Evolutionary conservation across 176 grass and related monocot species (phyloP).

Genomic region (Triticum monococcum): DNA sequence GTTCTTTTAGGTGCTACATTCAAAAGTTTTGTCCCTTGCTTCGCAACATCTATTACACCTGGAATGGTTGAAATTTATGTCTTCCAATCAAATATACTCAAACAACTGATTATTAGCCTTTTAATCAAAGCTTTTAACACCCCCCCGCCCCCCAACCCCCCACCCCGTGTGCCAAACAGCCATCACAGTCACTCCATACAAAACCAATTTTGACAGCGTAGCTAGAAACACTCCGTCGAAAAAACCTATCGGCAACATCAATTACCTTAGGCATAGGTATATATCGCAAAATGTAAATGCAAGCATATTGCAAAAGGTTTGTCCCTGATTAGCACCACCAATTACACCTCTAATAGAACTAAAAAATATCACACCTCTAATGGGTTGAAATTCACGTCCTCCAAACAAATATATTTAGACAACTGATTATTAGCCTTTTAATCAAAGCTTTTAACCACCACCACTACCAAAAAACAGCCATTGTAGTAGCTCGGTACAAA

Average conservation of each 20-base stretch:
- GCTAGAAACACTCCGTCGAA: neutral
- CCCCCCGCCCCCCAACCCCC: too few species aligned
- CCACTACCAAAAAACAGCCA: neutral
- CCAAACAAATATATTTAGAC: too few species aligned
- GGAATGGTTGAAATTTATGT: neutral
- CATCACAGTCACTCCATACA: neutral
- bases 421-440: too few species aligned
- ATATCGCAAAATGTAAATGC: neutral
- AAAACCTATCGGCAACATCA: neutral
- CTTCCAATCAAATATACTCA: neutral
- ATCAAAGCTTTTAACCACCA: too few species aligned
- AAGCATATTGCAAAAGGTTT: too few species aligned
- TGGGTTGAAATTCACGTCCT: too few species aligned
- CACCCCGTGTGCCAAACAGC: neutral
- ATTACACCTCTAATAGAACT: too few species aligned
- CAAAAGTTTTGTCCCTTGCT: neutral
- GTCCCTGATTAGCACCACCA: too few species aligned
- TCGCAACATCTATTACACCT: neutral
- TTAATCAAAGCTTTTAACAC: neutral
- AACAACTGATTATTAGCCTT: neutral
- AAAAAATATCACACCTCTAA: too few species aligned
- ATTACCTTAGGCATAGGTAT: neutral
- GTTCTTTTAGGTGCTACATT: too few species aligned
- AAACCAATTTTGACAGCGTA: neutral
- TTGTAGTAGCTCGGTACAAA: neutral